Conservation (phyloP, 257 asterid genomes). For the Fraxinus excelsior region DNA sequence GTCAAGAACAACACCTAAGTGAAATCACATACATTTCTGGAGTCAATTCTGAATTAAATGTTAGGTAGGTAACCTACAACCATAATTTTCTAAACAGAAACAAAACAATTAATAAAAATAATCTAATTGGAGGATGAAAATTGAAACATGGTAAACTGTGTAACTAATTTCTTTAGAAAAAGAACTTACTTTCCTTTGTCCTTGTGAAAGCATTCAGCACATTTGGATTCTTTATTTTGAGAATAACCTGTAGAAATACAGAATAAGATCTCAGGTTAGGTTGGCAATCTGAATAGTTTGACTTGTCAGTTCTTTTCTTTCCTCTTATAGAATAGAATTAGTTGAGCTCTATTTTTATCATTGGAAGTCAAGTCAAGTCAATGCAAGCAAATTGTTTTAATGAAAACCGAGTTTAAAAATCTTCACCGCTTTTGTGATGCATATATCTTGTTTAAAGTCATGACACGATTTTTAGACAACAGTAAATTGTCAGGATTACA, state of each 20-base stretch:
- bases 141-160: constrained; percentile 6
- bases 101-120: neutral
- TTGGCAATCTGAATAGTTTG: neutral
- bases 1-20: constrained; percentile 54
- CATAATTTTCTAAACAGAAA: too few species aligned
- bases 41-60: neutral
- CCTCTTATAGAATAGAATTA: neutral
- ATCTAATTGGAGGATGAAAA: constrained; percentile 10
- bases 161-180: neutral
- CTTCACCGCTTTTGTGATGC: neutral
- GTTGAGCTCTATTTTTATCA: neutral
- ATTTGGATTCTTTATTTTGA: constrained; percentile 68
- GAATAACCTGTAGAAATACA: constrained; percentile 56
- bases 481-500: constrained; percentile 6
- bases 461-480: neutral
- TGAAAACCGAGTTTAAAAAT: neutral
- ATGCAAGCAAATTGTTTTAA: too few species aligned
- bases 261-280: constrained; percentile 17
- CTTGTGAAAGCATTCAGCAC: constrained; percentile 62
- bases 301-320: neutral
- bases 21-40: neutral
- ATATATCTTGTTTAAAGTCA: neutral
- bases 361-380: neutral
- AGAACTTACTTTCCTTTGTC: constrained; percentile 65
- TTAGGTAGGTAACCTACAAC: neutral